Percentiles rank a stretch among this genome's conserved stretches.
phyloP scores from a whole-genome alignment of 2,329 filamentous ascomycete species.

The Phaeosphaeriaceae sp. region DNA sequence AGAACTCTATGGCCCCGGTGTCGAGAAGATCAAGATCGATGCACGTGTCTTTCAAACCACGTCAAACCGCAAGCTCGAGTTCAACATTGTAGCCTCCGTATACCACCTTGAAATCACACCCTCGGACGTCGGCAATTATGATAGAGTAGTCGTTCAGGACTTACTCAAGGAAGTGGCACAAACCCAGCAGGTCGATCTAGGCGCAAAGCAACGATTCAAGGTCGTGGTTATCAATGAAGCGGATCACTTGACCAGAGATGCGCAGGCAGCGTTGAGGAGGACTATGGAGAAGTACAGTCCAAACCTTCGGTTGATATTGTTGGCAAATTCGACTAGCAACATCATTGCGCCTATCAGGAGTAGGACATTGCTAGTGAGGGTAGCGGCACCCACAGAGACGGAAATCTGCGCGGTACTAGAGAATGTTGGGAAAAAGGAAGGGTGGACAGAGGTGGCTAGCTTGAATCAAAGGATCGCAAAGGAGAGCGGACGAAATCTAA shows the following conservation, averaged over 20 bases:
- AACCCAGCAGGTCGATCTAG: conserved; percentile 96
- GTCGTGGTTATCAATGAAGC: conserved; percentile 99
- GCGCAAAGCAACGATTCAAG: conserved; percentile 92
- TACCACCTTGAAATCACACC: conserved; percentile 99
- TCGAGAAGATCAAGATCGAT: conserved; percentile 99
- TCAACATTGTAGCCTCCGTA: conserved; percentile 96
- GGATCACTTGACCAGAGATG: conserved; percentile 90
- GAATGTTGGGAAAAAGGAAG: conserved; percentile 76
- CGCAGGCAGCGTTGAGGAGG: conserved; percentile 88
- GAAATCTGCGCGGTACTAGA: conserved; percentile 82
- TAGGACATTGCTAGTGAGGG: conserved; percentile 86
- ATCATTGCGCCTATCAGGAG: conserved; percentile 98
- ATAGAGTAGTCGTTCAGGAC: conserved; percentile 94
- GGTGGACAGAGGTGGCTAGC: conserved; percentile 76
- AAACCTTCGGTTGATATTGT: conserved; percentile 86
- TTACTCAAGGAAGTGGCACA: conserved; percentile 97
- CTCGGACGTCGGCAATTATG: conserved; percentile 94
- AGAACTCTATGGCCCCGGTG: conserved; percentile 91
- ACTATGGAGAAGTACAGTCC: conserved; percentile 99
- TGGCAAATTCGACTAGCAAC: conserved; percentile 96
- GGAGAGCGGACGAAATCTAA: conserved; percentile 89
- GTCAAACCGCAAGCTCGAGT: conserved; percentile 96
- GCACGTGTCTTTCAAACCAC: conserved; percentile 95
- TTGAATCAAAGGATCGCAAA: conserved; percentile 85
- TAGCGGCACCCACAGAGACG: conserved; percentile 83